phyloP scores from a whole-genome alignment of 495 filamentous ascomycete species.

The Aspergillus avenaceus region DNA sequence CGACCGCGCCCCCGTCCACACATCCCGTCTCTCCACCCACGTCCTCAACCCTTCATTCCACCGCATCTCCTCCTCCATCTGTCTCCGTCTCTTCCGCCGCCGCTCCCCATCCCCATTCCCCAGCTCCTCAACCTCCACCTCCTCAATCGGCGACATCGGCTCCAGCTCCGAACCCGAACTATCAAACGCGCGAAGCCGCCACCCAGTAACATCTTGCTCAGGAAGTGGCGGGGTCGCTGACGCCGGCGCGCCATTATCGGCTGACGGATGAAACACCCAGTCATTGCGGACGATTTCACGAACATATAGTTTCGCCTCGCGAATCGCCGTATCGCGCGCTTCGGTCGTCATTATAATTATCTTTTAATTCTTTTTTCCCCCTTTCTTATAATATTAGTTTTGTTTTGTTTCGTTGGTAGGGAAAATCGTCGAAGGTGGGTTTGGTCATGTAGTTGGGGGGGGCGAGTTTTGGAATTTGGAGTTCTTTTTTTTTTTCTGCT shows the following conservation, averaged over 20 bases:
- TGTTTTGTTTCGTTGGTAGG: not conserved
- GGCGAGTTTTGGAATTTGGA: too few species aligned
- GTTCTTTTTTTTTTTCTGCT: too few species aligned
- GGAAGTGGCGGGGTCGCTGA: conserved; percentile 22
- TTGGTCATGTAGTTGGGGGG: too few species aligned
- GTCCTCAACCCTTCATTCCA: conserved; percentile 81
- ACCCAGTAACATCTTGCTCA: conserved; percentile 31
- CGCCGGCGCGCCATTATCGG: conserved; percentile 21
- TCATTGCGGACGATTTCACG: conserved; percentile 41
- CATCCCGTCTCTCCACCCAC: conserved; percentile 71
- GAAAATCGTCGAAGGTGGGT: not conserved
- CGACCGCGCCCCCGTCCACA: conserved; percentile 75
- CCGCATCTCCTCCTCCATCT: conserved; percentile 66
- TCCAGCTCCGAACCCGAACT: conserved; percentile 42
- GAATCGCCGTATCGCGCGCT: conserved; percentile 38
- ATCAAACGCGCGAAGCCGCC: conserved; percentile 41
- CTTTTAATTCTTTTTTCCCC: not conserved
- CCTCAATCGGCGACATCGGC: conserved; percentile 11
- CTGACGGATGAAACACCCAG: conserved; percentile 36
- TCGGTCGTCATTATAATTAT: conserved; percentile 19
- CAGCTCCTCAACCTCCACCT: conserved; percentile 7
- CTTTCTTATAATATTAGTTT: not conserved
- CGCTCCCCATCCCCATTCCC: too few species aligned
- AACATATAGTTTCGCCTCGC: conserved; percentile 38
- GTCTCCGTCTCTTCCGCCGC: conserved; percentile 54